Evolutionary conservation across 768 basidiomycete genomes (phyloP).

Genomic region (Piloderma croceum): DNA sequence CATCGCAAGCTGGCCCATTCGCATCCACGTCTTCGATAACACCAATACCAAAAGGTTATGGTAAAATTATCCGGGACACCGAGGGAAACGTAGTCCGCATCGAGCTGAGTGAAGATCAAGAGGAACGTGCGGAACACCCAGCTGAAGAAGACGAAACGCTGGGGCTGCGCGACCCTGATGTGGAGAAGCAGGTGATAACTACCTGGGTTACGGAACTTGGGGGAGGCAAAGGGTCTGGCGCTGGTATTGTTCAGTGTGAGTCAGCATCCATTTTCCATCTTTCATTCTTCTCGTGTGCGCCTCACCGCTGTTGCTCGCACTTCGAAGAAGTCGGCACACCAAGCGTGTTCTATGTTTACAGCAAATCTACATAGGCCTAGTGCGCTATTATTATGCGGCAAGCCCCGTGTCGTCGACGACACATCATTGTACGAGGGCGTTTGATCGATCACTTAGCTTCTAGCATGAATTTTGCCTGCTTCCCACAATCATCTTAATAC

Average conservation of each 20-base stretch:
- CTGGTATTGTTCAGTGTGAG: constrained; percentile 38
- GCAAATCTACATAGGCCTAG: too few species aligned
- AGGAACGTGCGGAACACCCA: constrained; percentile 25
- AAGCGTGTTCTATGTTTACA: too few species aligned
- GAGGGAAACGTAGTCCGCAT: constrained; percentile 70
- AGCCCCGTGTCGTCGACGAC: too few species aligned
- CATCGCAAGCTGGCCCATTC: neutral
- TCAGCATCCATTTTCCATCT: constrained; percentile 5
- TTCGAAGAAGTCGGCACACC: too few species aligned
- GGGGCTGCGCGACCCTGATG: constrained; percentile 31
- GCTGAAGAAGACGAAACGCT: constrained; percentile 35
- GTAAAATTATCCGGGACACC: constrained; percentile 77
- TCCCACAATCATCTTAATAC: too few species aligned
- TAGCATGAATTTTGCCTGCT: too few species aligned
- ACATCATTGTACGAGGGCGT: too few species aligned
- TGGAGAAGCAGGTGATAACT: constrained; percentile 27
- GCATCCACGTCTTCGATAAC: constrained; percentile 3
- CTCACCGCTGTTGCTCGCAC: too few species aligned
- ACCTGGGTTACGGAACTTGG: constrained; percentile 39
- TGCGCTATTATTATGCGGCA: too few species aligned
- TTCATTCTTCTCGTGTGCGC: too few species aligned
- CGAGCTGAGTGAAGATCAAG: constrained; percentile 55
- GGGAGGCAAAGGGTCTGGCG: constrained; percentile 11
- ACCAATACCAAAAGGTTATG: constrained; percentile 58
- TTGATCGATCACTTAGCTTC: too few species aligned